Evolutionary conservation across 164 flowering plant species (phyloP), one percentile per base, ranked within the genome.

Genomic region (Buxus sempervirens): DNA sequence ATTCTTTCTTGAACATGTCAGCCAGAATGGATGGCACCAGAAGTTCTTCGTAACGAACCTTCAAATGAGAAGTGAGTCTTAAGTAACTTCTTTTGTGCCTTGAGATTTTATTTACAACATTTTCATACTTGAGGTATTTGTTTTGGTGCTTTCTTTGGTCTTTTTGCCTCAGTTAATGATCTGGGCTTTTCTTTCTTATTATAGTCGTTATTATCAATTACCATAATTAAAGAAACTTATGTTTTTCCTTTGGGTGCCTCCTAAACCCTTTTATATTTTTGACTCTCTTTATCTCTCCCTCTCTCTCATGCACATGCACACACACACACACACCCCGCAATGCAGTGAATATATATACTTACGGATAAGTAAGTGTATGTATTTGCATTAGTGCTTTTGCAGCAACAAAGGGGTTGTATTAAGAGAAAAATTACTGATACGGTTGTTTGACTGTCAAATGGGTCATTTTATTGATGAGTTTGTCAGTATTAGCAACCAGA

Each of bases 1-100:
- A n/a, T 54, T 19, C 58, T 67, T 22, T 69, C 41, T 70, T 72
- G 65, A 10, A 61, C 66, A 14, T 67, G 53, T 70, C 70, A 94
- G 98, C 96, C 98, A 27, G 99, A 95, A 77, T 95, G 99, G 99
- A 95, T 95, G 99, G 99, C 98, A 55, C 98, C 99, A 53, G 99
- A 92, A 82, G 98, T 95, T 79, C 89, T 95, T 64, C 90, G 98
- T 26, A 95, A 95, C 73, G 98, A 95, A 71, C 90, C 86, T 60
- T 91, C 98, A 66, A 92, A 95, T 85, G 99, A 92, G 62, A 92
- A 95, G 99, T 95, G 71, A 88, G 94, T 82, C 55, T n/a, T 10
- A 48, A 48, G 38, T 32, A 32, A 54, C 27, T 13, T 45, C 65
- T 67, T 16, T 25, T 20, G 42, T 57, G 27, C 48, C 53, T n/a